Evolutionary conservation across 495 filamentous ascomycete genomes (phyloP).

Genomic region (Neurospora sp.): DNA sequence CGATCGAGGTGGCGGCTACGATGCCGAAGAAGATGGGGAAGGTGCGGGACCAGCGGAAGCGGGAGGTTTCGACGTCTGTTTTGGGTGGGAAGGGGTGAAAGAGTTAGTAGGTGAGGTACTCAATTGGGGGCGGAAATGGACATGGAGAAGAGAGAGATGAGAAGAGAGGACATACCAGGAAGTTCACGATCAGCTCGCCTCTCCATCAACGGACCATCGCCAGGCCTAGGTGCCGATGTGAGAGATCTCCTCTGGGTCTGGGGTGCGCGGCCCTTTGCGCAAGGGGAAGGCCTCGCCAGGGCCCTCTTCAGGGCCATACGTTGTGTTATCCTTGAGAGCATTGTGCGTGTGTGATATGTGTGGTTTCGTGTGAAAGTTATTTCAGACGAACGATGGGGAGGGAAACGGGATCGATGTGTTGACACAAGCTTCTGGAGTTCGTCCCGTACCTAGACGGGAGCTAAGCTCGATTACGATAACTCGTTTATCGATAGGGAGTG

Average conservation of each 20-base stretch:
- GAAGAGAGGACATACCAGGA: conserved; percentile 37
- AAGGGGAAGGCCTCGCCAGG: neutral
- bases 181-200: conserved; percentile 74
- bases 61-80: conserved; percentile 17
- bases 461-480: neutral
- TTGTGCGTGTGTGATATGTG: conserved; percentile 7
- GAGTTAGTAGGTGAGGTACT: neutral
- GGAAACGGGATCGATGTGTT: neutral
- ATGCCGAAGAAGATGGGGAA: conserved; percentile 45
- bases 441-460: neutral
- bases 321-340: conserved; percentile 30
- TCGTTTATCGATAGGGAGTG: neutral
- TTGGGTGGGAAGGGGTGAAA: neutral
- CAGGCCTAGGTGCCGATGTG: conserved; percentile 36
- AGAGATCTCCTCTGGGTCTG: conserved; percentile 25
- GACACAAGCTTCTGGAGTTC: neutral
- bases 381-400: neutral
- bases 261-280: neutral
- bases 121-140: neutral
- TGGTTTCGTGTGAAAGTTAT: neutral
- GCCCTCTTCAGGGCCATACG: conserved; percentile 19
- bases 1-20: conserved; percentile 56
- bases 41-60: conserved; percentile 37
- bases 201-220: conserved; percentile 64
- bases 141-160: neutral